These are phyloP conservation scores for Penicillium sp. DNA, from an alignment of 2,329 filamentous ascomycete genomes.

Conservation along the genomic window DNA sequence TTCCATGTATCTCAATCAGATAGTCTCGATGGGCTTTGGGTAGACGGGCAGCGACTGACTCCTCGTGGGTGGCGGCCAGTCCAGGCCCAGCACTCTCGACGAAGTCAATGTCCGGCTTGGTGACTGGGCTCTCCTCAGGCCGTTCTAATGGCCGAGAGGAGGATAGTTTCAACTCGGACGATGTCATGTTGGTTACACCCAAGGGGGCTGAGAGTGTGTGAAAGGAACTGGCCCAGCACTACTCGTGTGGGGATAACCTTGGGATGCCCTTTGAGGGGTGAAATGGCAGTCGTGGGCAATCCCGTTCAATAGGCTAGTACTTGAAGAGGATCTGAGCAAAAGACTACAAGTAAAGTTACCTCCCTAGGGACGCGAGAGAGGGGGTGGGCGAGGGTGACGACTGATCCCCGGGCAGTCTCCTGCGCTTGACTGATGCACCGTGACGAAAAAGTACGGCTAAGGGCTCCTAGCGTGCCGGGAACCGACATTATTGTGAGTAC, in stretches of 20 bases:
- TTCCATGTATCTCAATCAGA: slow-evolving; percentile 54
- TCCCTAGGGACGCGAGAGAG: too few species aligned
- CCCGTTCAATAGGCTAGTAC: too few species aligned
- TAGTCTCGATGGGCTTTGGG: slow-evolving; percentile 44
- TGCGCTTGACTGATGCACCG: too few species aligned
- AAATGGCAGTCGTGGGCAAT: too few species aligned
- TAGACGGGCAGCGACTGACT: slow-evolving; percentile 28
- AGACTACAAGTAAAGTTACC: too few species aligned
- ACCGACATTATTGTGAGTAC: too few species aligned
- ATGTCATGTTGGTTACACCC: slow-evolving; percentile 20
- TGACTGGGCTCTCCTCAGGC: slow-evolving; percentile 7
- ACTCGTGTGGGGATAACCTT: too few species aligned
- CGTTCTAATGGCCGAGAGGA: slow-evolving; percentile 21
- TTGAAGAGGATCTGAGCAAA: too few species aligned
- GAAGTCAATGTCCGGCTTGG: slow-evolving; percentile 29
- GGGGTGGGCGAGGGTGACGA: too few species aligned
- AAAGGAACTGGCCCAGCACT: background rate
- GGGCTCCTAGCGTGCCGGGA: too few species aligned
- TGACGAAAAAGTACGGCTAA: too few species aligned
- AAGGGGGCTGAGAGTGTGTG: background rate
- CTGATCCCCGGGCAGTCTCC: too few species aligned
- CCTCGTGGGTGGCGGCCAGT: slow-evolving; percentile 24
- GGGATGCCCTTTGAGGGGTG: background rate
- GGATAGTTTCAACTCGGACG: slow-evolving; percentile 28
- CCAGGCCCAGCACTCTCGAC: slow-evolving; percentile 31